phyloP scores from a whole-genome alignment of 192 early-diverging fungal genomes.

The Physocladia obscura region DNA sequence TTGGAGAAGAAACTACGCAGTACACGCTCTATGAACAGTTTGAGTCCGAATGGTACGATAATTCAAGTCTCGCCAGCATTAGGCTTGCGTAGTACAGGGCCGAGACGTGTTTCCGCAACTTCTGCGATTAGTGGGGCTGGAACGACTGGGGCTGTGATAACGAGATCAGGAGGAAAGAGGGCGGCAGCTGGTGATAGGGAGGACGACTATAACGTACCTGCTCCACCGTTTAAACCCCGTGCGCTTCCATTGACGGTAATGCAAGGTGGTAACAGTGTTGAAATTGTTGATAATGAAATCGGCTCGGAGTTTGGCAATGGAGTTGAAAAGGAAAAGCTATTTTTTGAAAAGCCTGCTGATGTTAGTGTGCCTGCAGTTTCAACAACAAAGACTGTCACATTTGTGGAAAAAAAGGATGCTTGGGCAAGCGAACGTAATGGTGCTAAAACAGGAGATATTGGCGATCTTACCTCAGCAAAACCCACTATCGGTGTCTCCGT shows the following conservation, averaged over 20 bases:
- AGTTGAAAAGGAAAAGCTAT: not conserved
- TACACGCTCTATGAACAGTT: too few relatives aligned
- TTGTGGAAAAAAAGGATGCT: too few relatives aligned
- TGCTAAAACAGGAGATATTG: not conserved
- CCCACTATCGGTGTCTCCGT: not conserved
- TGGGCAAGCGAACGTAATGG: not conserved
- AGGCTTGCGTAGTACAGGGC: not conserved
- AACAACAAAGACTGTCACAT: too few relatives aligned
- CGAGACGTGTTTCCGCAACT: not conserved
- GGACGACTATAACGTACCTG: too few relatives aligned
- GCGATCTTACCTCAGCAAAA: not conserved
- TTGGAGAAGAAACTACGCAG: constrained; percentile 8
- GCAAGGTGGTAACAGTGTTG: not conserved
- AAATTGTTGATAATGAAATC: not conserved
- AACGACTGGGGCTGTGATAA: too few relatives aligned
- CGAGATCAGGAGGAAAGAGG: too few relatives aligned
- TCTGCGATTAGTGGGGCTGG: not conserved
- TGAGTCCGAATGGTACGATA: too few relatives aligned
- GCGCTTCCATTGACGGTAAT: not conserved
- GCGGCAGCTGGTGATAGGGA: too few relatives aligned
- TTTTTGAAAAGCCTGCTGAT: not conserved
- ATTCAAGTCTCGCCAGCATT: too few relatives aligned
- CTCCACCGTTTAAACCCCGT: constrained; percentile 11
- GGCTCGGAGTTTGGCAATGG: not conserved
- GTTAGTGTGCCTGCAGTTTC: too few relatives aligned